Percentiles rank a stretch among this genome's conserved stretches.
Evolutionary conservation across 2,329 filamentous ascomycete species (phyloP).

Genomic region (Microcyclospora pomicola): DNA sequence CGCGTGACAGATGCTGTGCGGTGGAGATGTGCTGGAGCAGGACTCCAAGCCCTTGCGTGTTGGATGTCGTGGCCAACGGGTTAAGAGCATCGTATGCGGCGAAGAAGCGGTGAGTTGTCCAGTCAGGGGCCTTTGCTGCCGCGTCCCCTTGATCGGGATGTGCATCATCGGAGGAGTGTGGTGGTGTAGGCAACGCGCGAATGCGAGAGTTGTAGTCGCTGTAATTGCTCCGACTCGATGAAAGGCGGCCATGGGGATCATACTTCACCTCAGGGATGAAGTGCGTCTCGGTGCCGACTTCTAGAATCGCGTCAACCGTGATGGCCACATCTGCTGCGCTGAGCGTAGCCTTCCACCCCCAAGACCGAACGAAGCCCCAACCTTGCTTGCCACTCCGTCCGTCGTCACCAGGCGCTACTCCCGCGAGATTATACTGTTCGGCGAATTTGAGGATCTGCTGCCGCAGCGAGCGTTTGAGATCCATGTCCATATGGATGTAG

Average conservation of each 20-base stretch:
- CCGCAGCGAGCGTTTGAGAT: slow-evolving; percentile 76
- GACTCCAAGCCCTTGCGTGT: slow-evolving; percentile 50
- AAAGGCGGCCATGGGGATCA: slow-evolving; percentile 2
- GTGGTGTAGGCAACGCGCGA: slow-evolving; percentile 20
- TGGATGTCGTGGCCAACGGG: slow-evolving; percentile 26
- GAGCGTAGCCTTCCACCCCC: slow-evolving; percentile 92
- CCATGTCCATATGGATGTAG: slow-evolving; percentile 98
- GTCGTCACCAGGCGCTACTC: slow-evolving; percentile 68
- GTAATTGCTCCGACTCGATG: slow-evolving; percentile 9
- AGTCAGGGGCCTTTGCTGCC: slow-evolving; percentile 26
- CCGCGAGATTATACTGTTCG: slow-evolving; percentile 83
- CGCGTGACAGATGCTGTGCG: slow-evolving; percentile 78
- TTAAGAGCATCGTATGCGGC: slow-evolving; percentile 45
- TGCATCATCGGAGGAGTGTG: slow-evolving; percentile 18
- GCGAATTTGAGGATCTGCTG: slow-evolving; percentile 82
- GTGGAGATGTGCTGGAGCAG: slow-evolving; percentile 64
- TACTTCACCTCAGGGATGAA: slow-evolving; percentile 2
- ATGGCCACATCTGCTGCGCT: slow-evolving; percentile 92
- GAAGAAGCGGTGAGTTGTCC: slow-evolving; percentile 40
- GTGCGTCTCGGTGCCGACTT: slow-evolving; percentile 49
- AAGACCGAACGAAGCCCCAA: slow-evolving; percentile 93
- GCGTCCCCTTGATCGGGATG: slow-evolving; percentile 3
- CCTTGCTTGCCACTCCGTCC: slow-evolving; percentile 63
- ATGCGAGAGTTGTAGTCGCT: slow-evolving; percentile 16
- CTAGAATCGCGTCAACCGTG: slow-evolving; percentile 77